These are phyloP conservation scores for Capsella rubella DNA, from an alignment of 441 rosid genomes.

Conservation along the genomic window DNA sequence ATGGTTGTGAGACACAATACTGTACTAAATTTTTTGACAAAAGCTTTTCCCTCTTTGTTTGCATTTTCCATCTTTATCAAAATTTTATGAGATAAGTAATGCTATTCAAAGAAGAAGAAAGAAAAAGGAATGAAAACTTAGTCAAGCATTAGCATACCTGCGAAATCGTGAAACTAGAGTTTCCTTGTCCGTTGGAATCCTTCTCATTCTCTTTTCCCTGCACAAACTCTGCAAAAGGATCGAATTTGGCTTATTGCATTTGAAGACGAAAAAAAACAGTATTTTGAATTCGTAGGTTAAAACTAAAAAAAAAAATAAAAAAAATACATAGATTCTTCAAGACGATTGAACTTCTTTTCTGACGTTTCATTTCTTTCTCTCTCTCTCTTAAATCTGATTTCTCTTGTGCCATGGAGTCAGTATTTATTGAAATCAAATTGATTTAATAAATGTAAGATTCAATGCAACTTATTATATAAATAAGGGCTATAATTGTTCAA, in stretches of 20 bases:
- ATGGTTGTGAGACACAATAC: too few relatives aligned
- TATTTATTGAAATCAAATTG: conserved; percentile 1
- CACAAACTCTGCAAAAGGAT: conserved; percentile 19
- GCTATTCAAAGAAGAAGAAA: too few relatives aligned
- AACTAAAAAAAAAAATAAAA: too few relatives aligned
- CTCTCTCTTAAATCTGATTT: not conserved
- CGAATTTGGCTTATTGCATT: not conserved
- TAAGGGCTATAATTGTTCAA: not conserved
- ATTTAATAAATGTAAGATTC: conserved; percentile 13
- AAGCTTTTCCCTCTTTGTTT: not conserved
- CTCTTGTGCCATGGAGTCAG: not conserved
- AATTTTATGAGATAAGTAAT: not conserved
- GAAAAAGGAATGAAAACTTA: not conserved
- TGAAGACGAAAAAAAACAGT: not conserved
- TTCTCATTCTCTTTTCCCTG: conserved; percentile 19
- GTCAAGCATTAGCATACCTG: conserved; percentile 19
- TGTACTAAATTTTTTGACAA: not conserved
- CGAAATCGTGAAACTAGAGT: conserved; percentile 20
- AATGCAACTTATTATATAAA: conserved; percentile 1
- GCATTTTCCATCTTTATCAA: not conserved
- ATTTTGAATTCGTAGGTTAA: not conserved
- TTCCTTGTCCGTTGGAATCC: conserved; percentile 14
- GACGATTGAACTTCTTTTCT: conserved; percentile 15
- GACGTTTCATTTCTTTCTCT: not conserved
- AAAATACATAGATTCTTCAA: not conserved